Conservation (phyloP, 192 early-diverging fungal species). For the Backusella luteola region DNA sequence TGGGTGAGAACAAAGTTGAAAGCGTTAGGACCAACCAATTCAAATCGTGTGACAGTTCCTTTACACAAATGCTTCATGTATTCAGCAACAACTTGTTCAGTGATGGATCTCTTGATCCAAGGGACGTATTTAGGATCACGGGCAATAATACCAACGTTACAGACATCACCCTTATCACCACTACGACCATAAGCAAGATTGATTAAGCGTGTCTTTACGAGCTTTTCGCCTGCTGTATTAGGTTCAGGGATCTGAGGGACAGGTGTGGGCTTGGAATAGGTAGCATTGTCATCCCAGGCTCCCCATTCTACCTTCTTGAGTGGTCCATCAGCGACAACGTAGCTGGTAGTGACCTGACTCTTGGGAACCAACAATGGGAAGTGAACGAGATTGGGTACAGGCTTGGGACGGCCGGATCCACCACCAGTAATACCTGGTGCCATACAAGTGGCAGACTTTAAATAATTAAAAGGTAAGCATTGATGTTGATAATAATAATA, state of each 20-base stretch:
- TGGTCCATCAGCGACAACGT: constrained; percentile 39
- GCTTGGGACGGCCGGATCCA: constrained; percentile 53
- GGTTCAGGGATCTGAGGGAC: constrained; percentile 32
- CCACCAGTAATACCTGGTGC: constrained; percentile 57
- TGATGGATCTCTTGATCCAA: constrained; percentile 52
- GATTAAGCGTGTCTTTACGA: constrained; percentile 51
- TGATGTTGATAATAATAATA: background rate
- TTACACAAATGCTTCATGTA: constrained; percentile 60
- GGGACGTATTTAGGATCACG: constrained; percentile 55
- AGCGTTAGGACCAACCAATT: constrained; percentile 52
- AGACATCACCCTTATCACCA: constrained; percentile 66
- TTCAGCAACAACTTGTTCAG: constrained; percentile 45
- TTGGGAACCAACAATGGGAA: constrained; percentile 61
- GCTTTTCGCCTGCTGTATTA: background rate
- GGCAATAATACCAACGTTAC: constrained; percentile 61
- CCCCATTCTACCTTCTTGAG: constrained; percentile 26
- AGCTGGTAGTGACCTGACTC: constrained; percentile 29
- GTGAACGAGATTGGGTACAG: constrained; percentile 59
- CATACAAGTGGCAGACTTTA: constrained; percentile 54
- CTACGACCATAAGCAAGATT: constrained; percentile 58
- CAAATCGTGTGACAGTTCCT: constrained; percentile 60
- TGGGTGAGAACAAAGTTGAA: constrained; percentile 67
- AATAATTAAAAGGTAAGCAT: background rate
- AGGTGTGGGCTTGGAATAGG: constrained; percentile 14
- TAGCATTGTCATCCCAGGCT: constrained; percentile 19